phyloP scores from a whole-genome alignment of 805 yeast species.

The Cyberlindnera petersonii region DNA sequence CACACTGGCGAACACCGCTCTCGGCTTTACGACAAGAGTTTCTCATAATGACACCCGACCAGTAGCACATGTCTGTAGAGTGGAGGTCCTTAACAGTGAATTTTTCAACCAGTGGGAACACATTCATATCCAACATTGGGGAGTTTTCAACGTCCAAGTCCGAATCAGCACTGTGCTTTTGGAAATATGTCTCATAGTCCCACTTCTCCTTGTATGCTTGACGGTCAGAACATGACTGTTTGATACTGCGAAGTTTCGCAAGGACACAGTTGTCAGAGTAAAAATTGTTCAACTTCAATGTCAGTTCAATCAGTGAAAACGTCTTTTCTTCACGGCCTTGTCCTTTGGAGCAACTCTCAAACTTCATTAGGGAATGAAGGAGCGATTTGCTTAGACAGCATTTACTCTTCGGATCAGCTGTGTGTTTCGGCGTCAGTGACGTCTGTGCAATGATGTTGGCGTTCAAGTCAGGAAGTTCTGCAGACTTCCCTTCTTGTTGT shows the following conservation, averaged over 20 bases:
- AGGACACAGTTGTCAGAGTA: slow-evolving; percentile 14
- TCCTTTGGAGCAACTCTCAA: slow-evolving; percentile 18
- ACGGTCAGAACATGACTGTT: slow-evolving; percentile 5
- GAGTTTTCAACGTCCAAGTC: slow-evolving; percentile 3
- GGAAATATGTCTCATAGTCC: slow-evolving; percentile 41
- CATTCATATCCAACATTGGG: slow-evolving; percentile 38
- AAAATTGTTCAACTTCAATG: slow-evolving; percentile 19
- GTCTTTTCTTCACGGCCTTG: slow-evolving; percentile 17
- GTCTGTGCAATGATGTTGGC: slow-evolving; percentile 6
- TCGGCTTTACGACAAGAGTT: slow-evolving; percentile 93
- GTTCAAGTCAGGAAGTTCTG: slow-evolving; percentile 13
- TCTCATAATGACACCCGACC: slow-evolving; percentile 98
- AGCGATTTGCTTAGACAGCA: slow-evolving; percentile 19
- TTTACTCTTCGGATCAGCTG: slow-evolving; percentile 2
- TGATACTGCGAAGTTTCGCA: slow-evolving; percentile 8
- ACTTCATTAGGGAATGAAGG: slow-evolving; percentile 21
- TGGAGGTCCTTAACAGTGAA: slow-evolving; percentile 66
- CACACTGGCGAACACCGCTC: slow-evolving; percentile 89
- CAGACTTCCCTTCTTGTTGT: slow-evolving; percentile 11
- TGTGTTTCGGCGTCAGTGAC: not conserved
- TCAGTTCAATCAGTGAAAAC: slow-evolving; percentile 15
- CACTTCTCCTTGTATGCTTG: slow-evolving; percentile 34
- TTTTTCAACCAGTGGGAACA: slow-evolving; percentile 89
- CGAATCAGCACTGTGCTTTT: slow-evolving; percentile 22
- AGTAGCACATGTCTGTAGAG: slow-evolving; percentile 80